Evolutionary conservation across 2,329 filamentous ascomycete genomes (phyloP), one percentile per base, ranked within the genome.

Genomic region (Phoma sp.): DNA sequence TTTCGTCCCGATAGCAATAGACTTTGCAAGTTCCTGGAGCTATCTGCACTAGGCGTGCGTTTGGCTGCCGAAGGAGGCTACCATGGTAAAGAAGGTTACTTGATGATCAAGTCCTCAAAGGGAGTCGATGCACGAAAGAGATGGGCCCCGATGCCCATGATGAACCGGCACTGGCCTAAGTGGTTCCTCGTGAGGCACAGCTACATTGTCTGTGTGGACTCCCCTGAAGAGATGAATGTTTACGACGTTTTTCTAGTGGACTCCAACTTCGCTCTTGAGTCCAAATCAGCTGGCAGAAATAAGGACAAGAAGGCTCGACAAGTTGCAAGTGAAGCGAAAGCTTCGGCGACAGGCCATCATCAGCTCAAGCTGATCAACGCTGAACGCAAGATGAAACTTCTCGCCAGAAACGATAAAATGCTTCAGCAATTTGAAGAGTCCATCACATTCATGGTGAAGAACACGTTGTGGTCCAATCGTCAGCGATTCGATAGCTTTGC

Each of bases 161-260:
- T 92, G 69, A 86, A 87, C 47, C 86, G 92, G 10, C 93, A 97
- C 75, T 89, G 86, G 57, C 91, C 92, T 14, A 97, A 97, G 74
- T 99, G 95, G 95, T 99, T 99, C 72, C 81, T 98, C 18, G 92
- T 99, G n/a, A 84, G 95, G 46, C 93, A 98, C 75, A 98, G 92
- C 78, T 99, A 99, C 69, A 88, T 99, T 55, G 93, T 96, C 39
- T 97, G 93, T 64, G 93, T 98, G n/a, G 93, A 98, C 71, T 97
- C 95, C 0, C 95, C 95, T 0, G 93, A 98, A 73, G 96, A 96
- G 66, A 96, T 98, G 89, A 93, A 96, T 68, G 96, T 98, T 30
- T 97, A 96, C 72, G 96, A 99, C 76, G 95, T 99, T 22, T 98
- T 97, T 74, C 82, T 99, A n/a, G 90, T 98, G 24, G 95, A 99